Conservation (phyloP, 441 rosid species). For the Brassica balearica region DNA sequence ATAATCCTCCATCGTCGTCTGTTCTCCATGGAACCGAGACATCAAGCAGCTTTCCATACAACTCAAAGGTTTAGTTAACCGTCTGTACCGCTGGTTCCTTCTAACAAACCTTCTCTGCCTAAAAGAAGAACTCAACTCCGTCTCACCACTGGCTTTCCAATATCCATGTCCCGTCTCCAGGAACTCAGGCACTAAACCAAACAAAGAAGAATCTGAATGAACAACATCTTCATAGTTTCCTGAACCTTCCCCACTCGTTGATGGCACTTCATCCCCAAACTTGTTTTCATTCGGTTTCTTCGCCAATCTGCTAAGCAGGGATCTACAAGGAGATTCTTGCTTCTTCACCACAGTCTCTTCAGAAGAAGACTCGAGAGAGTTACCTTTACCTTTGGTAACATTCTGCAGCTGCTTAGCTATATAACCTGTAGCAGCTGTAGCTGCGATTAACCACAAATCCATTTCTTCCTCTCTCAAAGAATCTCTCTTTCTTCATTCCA, state of each 20-base stretch:
- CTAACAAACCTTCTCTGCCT: constrained; percentile 51
- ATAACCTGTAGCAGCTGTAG: constrained; percentile 78
- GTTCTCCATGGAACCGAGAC: constrained; percentile 61
- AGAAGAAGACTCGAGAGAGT: constrained; percentile 36
- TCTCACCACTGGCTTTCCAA: constrained; percentile 16
- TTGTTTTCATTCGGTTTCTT: constrained; percentile 16
- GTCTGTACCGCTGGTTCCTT: constrained; percentile 44
- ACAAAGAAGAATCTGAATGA: constrained; percentile 32
- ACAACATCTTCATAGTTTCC: constrained; percentile 15
- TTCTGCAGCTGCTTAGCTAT: constrained; percentile 63
- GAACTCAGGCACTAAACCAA: constrained; percentile 23
- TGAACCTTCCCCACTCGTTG: constrained; percentile 35
- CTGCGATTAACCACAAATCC: constrained; percentile 81
- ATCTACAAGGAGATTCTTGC: constrained; percentile 35
- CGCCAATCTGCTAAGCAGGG: constrained; percentile 32
- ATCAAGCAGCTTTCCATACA: constrained; percentile 68
- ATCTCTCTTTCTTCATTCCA: constrained; percentile 23
- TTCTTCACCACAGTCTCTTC: constrained; percentile 33
- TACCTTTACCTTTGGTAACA: constrained; percentile 46
- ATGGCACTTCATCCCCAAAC: constrained; percentile 36
- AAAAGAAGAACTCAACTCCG: constrained; percentile 23
- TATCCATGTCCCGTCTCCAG: constrained; percentile 23
- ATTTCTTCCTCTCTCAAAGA: constrained; percentile 37
- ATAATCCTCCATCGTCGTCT: constrained; percentile 56
- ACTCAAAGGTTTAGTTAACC: constrained; percentile 53